These are phyloP conservation scores for Acaromyces ingoldii DNA, from an alignment of 1,284 basidiomycete genomes.

Conservation along the genomic window DNA sequence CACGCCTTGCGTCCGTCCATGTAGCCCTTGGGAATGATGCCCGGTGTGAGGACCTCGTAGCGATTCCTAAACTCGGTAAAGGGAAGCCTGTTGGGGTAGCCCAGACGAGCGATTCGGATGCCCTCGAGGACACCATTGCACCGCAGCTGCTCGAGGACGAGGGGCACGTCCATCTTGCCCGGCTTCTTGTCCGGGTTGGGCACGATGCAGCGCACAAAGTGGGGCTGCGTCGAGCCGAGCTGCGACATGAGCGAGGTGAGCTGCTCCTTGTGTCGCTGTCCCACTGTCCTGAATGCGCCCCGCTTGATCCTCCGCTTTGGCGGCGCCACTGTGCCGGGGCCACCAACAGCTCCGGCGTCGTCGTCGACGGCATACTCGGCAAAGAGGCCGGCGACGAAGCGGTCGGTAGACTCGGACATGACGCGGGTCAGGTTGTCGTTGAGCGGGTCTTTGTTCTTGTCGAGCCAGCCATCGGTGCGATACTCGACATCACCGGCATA, in stretches of 20 bases:
- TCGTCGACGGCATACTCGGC: constrained; percentile 66
- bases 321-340: constrained; percentile 24
- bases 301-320: constrained; percentile 76
- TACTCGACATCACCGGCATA: constrained; percentile 98
- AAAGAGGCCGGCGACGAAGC: constrained; percentile 77
- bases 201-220: constrained; percentile 97
- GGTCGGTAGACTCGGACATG: constrained; percentile 74
- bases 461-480: constrained; percentile 90
- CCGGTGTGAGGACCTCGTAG: constrained; percentile 91
- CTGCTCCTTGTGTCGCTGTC: constrained; percentile 93
- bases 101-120: constrained; percentile 93
- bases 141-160: constrained; percentile 91
- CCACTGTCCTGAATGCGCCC: constrained; percentile 93
- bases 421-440: constrained; percentile 94
- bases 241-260: constrained; percentile 86
- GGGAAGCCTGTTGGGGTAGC: constrained; percentile 92
- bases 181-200: constrained; percentile 91
- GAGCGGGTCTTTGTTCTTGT: constrained; percentile 99
- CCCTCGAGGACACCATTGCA: constrained; percentile 99
- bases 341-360: constrained; percentile 58
- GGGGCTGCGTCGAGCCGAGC: constrained; percentile 88
- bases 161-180: constrained; percentile 82
- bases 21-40: constrained; percentile 84
- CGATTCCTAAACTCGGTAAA: constrained; percentile 96
- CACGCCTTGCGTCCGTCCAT: constrained; percentile 96